These are phyloP conservation scores for Podaxis rugospora DNA, from an alignment of 768 basidiomycete genomes.

Conservation along the genomic window DNA sequence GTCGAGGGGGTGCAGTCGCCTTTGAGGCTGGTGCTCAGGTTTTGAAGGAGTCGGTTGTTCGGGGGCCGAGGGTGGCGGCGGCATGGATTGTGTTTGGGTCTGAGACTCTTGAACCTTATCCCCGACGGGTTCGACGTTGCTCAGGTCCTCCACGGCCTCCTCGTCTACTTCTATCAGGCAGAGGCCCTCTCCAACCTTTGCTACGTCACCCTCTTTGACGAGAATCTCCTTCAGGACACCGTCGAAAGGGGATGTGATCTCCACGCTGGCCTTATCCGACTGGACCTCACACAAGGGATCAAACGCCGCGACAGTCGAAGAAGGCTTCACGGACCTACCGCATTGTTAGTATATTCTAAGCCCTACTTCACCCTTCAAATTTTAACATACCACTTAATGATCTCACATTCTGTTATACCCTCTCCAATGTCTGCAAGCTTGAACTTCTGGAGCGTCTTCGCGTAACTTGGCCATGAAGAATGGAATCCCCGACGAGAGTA, in stretches of 20 bases:
- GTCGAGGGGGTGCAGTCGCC: constrained; percentile 55
- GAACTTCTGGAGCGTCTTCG: constrained; percentile 41
- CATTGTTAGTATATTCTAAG: not conserved
- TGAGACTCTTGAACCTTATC: constrained; percentile 1
- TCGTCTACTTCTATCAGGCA: constrained; percentile 82
- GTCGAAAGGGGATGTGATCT: constrained; percentile 85
- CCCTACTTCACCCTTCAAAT: too few relatives aligned
- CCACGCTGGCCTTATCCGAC: constrained; percentile 87
- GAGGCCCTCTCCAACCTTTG: constrained; percentile 75
- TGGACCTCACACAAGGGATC: constrained; percentile 81
- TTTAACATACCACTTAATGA: constrained; percentile 71
- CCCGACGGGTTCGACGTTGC: not conserved
- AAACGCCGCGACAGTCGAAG: constrained; percentile 52
- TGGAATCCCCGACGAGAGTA: not conserved
- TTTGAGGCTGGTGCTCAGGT: constrained; percentile 1
- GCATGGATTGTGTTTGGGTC: not conserved
- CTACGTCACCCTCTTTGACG: constrained; percentile 77
- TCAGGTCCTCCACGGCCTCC: constrained; percentile 29
- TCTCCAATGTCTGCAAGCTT: constrained; percentile 86
- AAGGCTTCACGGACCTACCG: constrained; percentile 59
- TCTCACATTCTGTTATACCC: constrained; percentile 88
- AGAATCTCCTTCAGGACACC: constrained; percentile 69
- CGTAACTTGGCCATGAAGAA: constrained; percentile 3
- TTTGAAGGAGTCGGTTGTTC: constrained; percentile 9
- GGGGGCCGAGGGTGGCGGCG: constrained; percentile 13